Evolutionary conservation across 1,284 basidiomycete genomes (phyloP).

Genomic region (Cryptococcus sp.): DNA sequence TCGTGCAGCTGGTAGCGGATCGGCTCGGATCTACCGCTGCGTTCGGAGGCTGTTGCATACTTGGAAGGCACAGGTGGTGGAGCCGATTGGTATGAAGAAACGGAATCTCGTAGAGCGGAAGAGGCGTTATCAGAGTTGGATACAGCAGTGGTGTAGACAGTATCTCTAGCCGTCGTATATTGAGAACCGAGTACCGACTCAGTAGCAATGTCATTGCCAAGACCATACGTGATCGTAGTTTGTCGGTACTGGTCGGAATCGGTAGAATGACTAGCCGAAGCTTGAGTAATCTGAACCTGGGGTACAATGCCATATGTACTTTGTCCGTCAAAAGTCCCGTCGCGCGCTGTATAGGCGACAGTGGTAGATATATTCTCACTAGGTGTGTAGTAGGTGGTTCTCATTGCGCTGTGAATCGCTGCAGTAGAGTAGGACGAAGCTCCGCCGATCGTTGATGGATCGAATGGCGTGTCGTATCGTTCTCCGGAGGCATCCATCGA

Average conservation of each 20-base stretch:
- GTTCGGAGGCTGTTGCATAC: conserved; percentile 8
- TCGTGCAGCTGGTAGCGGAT: conserved; percentile 28
- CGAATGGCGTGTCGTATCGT: background rate
- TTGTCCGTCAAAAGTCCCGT: background rate
- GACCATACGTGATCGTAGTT: background rate
- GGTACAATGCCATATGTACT: conserved; percentile 1
- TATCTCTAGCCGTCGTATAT: background rate
- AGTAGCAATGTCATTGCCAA: background rate
- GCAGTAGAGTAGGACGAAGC: conserved; percentile 7
- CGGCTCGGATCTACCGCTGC: background rate
- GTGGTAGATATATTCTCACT: background rate
- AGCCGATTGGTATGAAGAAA: conserved; percentile 22
- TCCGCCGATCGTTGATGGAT: background rate
- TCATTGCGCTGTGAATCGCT: background rate
- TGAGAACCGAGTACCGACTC: background rate
- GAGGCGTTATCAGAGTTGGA: background rate
- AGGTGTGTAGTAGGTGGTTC: background rate
- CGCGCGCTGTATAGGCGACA: background rate
- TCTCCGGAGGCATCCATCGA: background rate
- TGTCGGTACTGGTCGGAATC: background rate
- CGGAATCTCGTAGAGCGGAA: conserved; percentile 3
- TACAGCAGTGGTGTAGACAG: conserved; percentile 1
- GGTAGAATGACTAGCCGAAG: conserved; percentile 6
- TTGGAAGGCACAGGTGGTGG: conserved; percentile 24
- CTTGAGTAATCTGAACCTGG: conserved; percentile 13